Evolutionary conservation across 345 rosid species (phyloP), one percentile per base, ranked within the genome.

Genomic region (Hibiscus mutabilis): DNA sequence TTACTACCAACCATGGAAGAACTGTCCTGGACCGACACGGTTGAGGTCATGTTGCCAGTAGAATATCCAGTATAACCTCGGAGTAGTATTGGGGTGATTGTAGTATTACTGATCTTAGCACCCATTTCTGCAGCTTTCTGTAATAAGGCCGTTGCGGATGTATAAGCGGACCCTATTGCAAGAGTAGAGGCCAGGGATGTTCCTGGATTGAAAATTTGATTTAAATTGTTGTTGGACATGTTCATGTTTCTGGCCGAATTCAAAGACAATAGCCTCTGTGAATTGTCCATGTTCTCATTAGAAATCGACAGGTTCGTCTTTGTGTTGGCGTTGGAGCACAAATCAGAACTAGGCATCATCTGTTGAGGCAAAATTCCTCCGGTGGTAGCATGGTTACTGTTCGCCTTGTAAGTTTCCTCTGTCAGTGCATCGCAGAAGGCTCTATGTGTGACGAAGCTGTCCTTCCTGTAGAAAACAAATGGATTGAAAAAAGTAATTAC

Each of bases 71-170:
- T 61, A 74, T 84, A 87, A 14, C 87, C 89, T 71, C 81, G 74
- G 1, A 81, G 81, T 15, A 88, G 83, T 35, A 81, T 81, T 2
- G 89, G 88, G 24, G 88, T 49, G 6, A 79, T 83, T 3, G 84
- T 52, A 27, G 76, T 75, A 42, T 86, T 89, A 37, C 89, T 86
- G 71, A 80, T 81, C 76, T 80, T 86, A 2, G 89, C 79, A 19
- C 87, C 89, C 86, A 84, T 86, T 74, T 84, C 86, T 9, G 89
- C 82, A 12, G 88, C 88, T 75, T 80, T 84, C 73, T 86, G 89
- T 49, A 88, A 68, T 77, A 84, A 70, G 14, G 92, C 89, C 16
- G 88, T 88, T 57, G 92, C 88, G 16, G 89, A 86, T 2, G 81
- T 80, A 73, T 71, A 78, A 35, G 77, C 62, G 19, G 82, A 74